phyloP scores from a whole-genome alignment of 192 early-diverging fungal genomes.

The Coemansia sp. region DNA sequence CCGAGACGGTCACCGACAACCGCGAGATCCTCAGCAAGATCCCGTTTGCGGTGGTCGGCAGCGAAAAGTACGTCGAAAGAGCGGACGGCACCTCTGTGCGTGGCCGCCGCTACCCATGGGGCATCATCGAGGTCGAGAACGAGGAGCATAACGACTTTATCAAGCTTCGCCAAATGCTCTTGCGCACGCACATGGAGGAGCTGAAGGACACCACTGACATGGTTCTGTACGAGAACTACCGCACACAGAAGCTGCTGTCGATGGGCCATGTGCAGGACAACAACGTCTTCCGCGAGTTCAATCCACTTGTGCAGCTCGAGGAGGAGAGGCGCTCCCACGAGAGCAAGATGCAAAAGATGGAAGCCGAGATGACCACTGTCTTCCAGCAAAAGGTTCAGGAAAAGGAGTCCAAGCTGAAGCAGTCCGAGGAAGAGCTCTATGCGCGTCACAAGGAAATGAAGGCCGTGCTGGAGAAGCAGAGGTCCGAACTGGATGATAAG shows the following conservation, averaged over 20 bases:
- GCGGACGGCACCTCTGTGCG: constrained; percentile 83
- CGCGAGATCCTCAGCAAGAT: constrained; percentile 89
- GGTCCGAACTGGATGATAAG: constrained; percentile 93
- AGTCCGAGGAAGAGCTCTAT: constrained; percentile 94
- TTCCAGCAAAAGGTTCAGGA: constrained; percentile 99
- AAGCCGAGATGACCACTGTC: constrained; percentile 97
- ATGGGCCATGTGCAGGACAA: constrained; percentile 84
- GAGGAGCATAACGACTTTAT: constrained; percentile 96
- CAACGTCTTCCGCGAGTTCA: constrained; percentile 79
- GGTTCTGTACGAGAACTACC: constrained; percentile 93
- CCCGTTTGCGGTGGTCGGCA: constrained; percentile 95
- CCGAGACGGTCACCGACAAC: constrained; percentile 81
- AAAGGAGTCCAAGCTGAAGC: constrained; percentile 97
- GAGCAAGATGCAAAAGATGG: constrained; percentile 97
- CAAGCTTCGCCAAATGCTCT: constrained; percentile 89
- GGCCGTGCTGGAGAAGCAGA: constrained; percentile 93
- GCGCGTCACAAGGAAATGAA: constrained; percentile 99
- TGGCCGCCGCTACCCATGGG: constrained; percentile 92
- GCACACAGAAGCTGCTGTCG: constrained; percentile 88
- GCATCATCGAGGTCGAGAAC: constrained; percentile 96
- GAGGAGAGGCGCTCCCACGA: constrained; percentile 92
- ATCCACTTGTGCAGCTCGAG: constrained; percentile 79
- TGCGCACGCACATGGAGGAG: constrained; percentile 96
- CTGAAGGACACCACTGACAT: constrained; percentile 92
- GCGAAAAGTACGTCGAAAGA: constrained; percentile 81